Conservation (phyloP, 2,329 filamentous ascomycete genomes). For the Westerdykella sp. region DNA sequence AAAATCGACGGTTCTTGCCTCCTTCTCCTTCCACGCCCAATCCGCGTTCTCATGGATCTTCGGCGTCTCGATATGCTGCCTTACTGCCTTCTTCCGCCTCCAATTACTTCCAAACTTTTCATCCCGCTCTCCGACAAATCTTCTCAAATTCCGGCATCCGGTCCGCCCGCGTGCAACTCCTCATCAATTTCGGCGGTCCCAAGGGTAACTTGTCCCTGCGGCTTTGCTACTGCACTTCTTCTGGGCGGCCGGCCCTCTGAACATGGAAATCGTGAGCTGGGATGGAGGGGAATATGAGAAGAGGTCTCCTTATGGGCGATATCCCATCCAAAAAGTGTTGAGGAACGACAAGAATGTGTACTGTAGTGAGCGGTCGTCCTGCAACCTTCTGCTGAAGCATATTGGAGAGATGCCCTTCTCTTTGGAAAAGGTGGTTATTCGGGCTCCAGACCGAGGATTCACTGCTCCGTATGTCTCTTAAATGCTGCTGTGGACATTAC, state of each 20-base stretch:
- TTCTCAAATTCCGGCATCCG: constrained; percentile 45
- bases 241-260: constrained; percentile 70
- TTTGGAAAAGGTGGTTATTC: constrained; percentile 80
- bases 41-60: constrained; percentile 45
- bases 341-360: constrained; percentile 79
- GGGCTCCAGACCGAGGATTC: constrained; percentile 72
- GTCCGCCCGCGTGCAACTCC: constrained; percentile 49
- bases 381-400: constrained; percentile 80
- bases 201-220: constrained; percentile 59
- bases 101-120: constrained; percentile 48
- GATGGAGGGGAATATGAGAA: constrained; percentile 69
- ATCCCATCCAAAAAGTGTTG: constrained; percentile 65
- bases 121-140: constrained; percentile 48
- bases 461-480: constrained; percentile 68
- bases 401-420: constrained; percentile 74
- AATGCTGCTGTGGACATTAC: constrained; percentile 4
- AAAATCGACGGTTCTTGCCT: background rate
- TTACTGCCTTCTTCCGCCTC: constrained; percentile 47
- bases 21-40: constrained; percentile 40
- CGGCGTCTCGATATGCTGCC: constrained; percentile 49
- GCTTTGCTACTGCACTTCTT: too few relatives aligned
- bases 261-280: constrained; percentile 84
- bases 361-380: constrained; percentile 79
- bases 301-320: constrained; percentile 45
- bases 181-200: constrained; percentile 58